Percentiles rank a stretch among this genome's conserved stretches.
Conservation (phyloP, 2,329 filamentous ascomycete species). For the Nannizziopsis barbatae region DNA sequence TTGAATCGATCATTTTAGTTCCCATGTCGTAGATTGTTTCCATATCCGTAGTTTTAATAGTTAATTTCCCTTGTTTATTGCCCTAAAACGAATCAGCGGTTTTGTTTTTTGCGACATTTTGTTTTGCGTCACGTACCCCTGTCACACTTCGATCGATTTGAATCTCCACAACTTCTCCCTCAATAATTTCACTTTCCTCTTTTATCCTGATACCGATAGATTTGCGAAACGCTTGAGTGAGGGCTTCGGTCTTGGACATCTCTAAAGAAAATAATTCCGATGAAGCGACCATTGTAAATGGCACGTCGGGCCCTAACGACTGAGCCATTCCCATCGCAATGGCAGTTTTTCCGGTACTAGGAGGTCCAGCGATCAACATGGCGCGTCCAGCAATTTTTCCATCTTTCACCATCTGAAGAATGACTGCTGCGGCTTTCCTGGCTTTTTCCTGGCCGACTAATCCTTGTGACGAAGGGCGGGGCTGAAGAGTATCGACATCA, state of each 20-base stretch:
- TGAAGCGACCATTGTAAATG: constrained; percentile 89
- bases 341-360: constrained; percentile 94
- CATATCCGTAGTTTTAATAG: constrained; percentile 99
- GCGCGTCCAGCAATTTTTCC: constrained; percentile 96
- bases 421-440: constrained; percentile 88
- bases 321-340: constrained; percentile 99
- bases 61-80: constrained; percentile 97
- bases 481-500: constrained; percentile 80
- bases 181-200: constrained; percentile 98
- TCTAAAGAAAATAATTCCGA: constrained; percentile 98
- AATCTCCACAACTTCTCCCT: constrained; percentile 97
- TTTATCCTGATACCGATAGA: constrained; percentile 97
- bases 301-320: constrained; percentile 83
- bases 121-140: constrained; percentile 44
- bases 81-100: constrained; percentile 39
- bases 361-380: constrained; percentile 86
- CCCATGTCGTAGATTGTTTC: constrained; percentile 99
- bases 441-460: constrained; percentile 95
- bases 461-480: constrained; percentile 73
- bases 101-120: background rate
- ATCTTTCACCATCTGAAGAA: constrained; percentile 97
- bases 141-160: constrained; percentile 96
- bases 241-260: constrained; percentile 97
- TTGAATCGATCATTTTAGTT: constrained; percentile 98
- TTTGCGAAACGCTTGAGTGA: constrained; percentile 97